phyloP scores from a whole-genome alignment of 2,329 filamentous ascomycete species.

The Alternaria tenuissima region DNA sequence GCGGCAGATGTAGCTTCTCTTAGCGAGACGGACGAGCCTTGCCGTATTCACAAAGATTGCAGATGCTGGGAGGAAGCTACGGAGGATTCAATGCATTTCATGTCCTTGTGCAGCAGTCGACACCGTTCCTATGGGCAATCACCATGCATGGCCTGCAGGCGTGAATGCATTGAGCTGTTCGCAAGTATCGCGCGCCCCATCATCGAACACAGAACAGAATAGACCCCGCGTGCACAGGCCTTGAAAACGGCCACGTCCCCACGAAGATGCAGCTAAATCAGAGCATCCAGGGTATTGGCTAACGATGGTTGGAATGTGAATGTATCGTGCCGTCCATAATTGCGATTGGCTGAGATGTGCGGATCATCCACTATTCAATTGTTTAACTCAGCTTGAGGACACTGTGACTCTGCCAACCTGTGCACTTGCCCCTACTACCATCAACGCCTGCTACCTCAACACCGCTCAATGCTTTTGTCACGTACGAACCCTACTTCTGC shows the following conservation, averaged over 20 bases:
- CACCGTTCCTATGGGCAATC: slow-evolving; percentile 16
- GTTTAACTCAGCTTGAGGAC: background rate
- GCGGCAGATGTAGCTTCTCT: slow-evolving; percentile 33
- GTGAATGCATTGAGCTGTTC: slow-evolving; percentile 18
- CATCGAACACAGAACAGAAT: slow-evolving; percentile 17
- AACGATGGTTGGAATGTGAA: slow-evolving; percentile 2
- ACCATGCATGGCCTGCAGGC: slow-evolving; percentile 19
- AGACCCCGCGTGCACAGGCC: slow-evolving; percentile 32
- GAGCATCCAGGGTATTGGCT: slow-evolving; percentile 5
- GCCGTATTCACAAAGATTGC: slow-evolving; percentile 35
- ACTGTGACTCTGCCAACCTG: background rate
- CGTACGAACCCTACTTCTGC: slow-evolving; percentile 38
- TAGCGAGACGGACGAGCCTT: slow-evolving; percentile 45
- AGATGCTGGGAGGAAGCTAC: slow-evolving; percentile 17
- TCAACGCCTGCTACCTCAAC: slow-evolving; percentile 1
- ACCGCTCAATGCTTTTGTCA: background rate
- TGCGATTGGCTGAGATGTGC: slow-evolving; percentile 4
- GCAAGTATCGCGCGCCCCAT: slow-evolving; percentile 23
- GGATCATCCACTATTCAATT: background rate
- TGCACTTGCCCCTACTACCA: background rate
- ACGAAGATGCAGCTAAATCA: slow-evolving; percentile 16
- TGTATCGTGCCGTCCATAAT: background rate
- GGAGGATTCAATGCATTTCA: slow-evolving; percentile 13
- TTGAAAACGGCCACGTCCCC: slow-evolving; percentile 16
- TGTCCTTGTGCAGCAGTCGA: slow-evolving; percentile 19